Conservation (phyloP, 441 rosid genomes). For the Pelargonium myrrhifolium region DNA sequence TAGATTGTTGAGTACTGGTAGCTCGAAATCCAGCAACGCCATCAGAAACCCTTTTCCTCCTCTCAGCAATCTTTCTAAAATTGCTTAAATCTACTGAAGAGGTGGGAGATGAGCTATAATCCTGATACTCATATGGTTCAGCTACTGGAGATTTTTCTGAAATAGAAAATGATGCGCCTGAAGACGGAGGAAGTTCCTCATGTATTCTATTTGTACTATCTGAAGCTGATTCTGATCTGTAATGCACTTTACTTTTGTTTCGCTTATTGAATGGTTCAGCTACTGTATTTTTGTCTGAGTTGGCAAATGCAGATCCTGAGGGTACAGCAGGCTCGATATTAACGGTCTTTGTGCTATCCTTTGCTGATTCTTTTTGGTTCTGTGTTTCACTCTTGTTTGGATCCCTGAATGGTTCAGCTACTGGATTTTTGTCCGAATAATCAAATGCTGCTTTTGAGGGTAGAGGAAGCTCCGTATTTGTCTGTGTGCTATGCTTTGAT, state of each 20-base stretch:
- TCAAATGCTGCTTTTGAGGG: slow-evolving; percentile 8
- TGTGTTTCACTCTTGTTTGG: slow-evolving; percentile 23
- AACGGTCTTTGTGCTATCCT: slow-evolving; percentile 19
- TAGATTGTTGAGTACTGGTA: slow-evolving; percentile 7
- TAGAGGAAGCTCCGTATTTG: slow-evolving; percentile 12
- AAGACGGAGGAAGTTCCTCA: slow-evolving; percentile 18
- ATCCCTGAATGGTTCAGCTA: slow-evolving; percentile 20
- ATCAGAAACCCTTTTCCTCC: slow-evolving; percentile 29
- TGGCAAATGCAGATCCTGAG: slow-evolving; percentile 16
- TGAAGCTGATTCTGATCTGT: not conserved
- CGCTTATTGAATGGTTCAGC: slow-evolving; percentile 20
- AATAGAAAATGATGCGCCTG: slow-evolving; percentile 25
- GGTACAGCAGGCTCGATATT: slow-evolving; percentile 13
- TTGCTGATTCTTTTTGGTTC: slow-evolving; percentile 26
- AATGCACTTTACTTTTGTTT: slow-evolving; percentile 7
- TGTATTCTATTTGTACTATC: not conserved
- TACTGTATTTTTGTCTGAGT: slow-evolving; percentile 17
- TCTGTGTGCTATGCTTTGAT: not conserved
- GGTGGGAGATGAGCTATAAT: slow-evolving; percentile 30
- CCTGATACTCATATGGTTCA: slow-evolving; percentile 20
- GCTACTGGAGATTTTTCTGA: slow-evolving; percentile 18
- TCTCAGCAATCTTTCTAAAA: slow-evolving; percentile 25
- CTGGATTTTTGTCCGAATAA: not conserved
- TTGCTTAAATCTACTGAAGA: slow-evolving; percentile 46
- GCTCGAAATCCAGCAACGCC: slow-evolving; percentile 24